Conservation (phyloP, 495 filamentous ascomycete species). For the Halenospora varia region DNA sequence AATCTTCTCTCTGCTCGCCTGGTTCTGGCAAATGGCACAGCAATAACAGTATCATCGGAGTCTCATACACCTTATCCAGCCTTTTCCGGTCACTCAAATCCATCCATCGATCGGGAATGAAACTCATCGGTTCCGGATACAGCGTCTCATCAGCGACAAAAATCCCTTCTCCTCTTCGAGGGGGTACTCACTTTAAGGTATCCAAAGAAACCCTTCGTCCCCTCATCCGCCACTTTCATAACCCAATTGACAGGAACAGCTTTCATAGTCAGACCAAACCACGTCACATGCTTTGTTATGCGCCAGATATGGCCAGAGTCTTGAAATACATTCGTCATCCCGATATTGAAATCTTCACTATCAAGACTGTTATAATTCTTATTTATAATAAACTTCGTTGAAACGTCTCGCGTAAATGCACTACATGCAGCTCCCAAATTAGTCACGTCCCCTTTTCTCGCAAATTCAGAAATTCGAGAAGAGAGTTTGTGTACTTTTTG, state of each 20-base stretch:
- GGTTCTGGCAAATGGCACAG: constrained; percentile 52
- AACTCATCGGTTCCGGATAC: constrained; percentile 42
- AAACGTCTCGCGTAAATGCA: constrained; percentile 24
- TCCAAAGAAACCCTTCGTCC: constrained; percentile 21
- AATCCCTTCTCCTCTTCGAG: constrained; percentile 42
- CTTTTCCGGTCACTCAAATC: constrained; percentile 3
- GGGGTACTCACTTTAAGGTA: constrained; percentile 8
- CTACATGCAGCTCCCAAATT: constrained; percentile 30
- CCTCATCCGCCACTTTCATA: constrained; percentile 19
- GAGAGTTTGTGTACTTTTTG: constrained; percentile 27
- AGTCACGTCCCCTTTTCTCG: constrained; percentile 11
- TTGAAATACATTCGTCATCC: constrained; percentile 9
- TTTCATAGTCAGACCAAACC: constrained; percentile 23
- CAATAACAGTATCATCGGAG: constrained; percentile 33
- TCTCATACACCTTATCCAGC: constrained; percentile 19
- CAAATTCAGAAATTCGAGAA: background rate
- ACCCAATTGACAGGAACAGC: constrained; percentile 24
- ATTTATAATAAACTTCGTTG: constrained; percentile 26
- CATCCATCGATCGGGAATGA: constrained; percentile 45
- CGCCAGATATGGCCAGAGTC: constrained; percentile 25
- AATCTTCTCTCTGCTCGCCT: constrained; percentile 49
- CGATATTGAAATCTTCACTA: constrained; percentile 24
- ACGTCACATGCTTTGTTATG: constrained; percentile 24
- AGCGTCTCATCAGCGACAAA: constrained; percentile 39
- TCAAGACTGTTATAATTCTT: constrained; percentile 27